Evolutionary conservation across 2,329 filamentous ascomycete genomes (phyloP).

Genomic region (Phaeosphaeriaceae sp.): DNA sequence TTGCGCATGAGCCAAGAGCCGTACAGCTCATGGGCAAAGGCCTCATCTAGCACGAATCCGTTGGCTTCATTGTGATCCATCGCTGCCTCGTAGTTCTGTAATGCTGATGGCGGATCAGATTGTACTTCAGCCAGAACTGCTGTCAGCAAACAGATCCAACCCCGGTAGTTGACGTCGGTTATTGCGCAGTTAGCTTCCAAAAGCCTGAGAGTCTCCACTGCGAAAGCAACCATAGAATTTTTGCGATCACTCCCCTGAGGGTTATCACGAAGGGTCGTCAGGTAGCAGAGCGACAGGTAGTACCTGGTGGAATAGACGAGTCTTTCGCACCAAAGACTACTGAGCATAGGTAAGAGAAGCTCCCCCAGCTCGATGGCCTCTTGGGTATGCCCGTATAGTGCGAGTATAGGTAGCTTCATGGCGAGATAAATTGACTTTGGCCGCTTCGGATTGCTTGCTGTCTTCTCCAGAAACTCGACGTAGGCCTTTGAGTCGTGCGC

Average conservation of each 20-base stretch:
- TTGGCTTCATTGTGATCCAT: conserved; percentile 75
- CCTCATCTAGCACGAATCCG: conserved; percentile 73
- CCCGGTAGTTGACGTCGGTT: conserved; percentile 73
- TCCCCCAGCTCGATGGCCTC: conserved; percentile 54
- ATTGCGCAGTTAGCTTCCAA: conserved; percentile 70
- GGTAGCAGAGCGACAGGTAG: conserved; percentile 52
- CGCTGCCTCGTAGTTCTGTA: conserved; percentile 72
- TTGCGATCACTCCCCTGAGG: conserved; percentile 45
- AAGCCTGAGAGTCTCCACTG: conserved; percentile 64
- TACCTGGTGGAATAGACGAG: conserved; percentile 52
- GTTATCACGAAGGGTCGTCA: conserved; percentile 49
- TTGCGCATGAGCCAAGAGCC: conserved; percentile 73
- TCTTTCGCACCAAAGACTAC: conserved; percentile 54
- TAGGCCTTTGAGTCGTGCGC: conserved; percentile 67
- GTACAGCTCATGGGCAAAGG: conserved; percentile 75
- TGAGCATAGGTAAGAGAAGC: conserved; percentile 48
- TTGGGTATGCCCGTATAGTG: conserved; percentile 52
- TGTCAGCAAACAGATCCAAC: conserved; percentile 72
- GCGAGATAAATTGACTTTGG: conserved; percentile 73
- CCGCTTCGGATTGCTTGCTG: conserved; percentile 64
- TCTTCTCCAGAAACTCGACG: conserved; percentile 59
- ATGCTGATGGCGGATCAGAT: conserved; percentile 59
- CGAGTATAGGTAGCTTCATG: conserved; percentile 52
- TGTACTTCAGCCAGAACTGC: conserved; percentile 72
- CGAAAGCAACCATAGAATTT: conserved; percentile 59